phyloP scores from a whole-genome alignment of 306 rosid genomes.

The Sindora glabra region DNA sequence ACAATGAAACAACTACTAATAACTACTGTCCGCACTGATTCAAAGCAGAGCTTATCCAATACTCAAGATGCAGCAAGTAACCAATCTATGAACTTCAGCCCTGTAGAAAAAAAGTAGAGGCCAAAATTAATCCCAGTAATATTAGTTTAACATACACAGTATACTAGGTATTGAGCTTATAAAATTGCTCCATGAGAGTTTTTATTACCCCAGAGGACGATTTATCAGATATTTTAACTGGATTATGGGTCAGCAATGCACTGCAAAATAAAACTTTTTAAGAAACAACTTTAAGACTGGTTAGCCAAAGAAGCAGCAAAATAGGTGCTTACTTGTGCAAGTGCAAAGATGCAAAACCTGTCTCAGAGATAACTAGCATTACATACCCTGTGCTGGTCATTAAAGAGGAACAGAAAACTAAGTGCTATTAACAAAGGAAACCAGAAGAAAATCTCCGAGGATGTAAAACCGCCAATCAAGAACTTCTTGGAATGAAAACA shows the following conservation, averaged over 20 bases:
- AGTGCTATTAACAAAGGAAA: conserved; percentile 96
- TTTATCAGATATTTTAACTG: conserved; percentile 40
- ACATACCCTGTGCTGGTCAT: conserved; percentile 76
- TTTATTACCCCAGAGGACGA: conserved; percentile 58
- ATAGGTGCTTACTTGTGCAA: conserved; percentile 52
- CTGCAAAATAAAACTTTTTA: conserved; percentile 29
- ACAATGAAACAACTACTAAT: conserved; percentile 23
- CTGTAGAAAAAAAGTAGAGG: conserved; percentile 43
- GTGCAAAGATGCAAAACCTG: conserved; percentile 88
- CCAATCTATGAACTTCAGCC: conserved; percentile 38
- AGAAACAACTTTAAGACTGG: not conserved
- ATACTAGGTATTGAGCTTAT: not conserved
- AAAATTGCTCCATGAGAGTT: not conserved
- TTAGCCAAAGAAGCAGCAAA: not conserved
- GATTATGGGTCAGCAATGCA: conserved; percentile 75
- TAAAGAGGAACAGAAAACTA: conserved; percentile 59
- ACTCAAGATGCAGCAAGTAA: conserved; percentile 45
- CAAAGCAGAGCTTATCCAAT: conserved; percentile 32
- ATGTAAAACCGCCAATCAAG: conserved; percentile 90
- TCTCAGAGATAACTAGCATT: conserved; percentile 71
- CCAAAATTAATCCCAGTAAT: too few relatives aligned
- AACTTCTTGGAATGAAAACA: conserved; percentile 93
- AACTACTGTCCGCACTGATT: conserved; percentile 36
- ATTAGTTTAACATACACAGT: too few relatives aligned
- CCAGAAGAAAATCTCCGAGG: conserved; percentile 88